These are phyloP conservation scores for Cyberlindnera nakhonratchasimensis DNA, from an alignment of 805 yeast species.

Conservation along the genomic window DNA sequence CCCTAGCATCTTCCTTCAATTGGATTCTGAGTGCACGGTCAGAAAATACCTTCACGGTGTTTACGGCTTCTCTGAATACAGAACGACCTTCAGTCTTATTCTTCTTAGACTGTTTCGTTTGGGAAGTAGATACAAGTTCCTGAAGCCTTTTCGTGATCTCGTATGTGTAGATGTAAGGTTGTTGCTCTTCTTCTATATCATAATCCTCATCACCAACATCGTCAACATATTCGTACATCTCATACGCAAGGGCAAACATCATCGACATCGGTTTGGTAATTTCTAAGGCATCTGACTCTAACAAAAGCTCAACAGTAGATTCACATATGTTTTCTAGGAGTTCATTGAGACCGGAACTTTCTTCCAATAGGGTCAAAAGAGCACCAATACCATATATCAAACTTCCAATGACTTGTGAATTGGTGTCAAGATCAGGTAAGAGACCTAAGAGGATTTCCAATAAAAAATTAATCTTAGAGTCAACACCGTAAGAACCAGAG, in stretches of 20 bases:
- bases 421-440: constrained; percentile 8
- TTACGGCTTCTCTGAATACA: constrained; percentile 54
- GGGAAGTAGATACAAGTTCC: constrained; percentile 46
- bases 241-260: constrained; percentile 27
- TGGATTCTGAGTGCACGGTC: constrained; percentile 33
- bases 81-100: constrained; percentile 60
- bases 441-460: constrained; percentile 17
- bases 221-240: constrained; percentile 34
- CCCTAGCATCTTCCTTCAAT: constrained; percentile 7
- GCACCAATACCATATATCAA: constrained; percentile 27
- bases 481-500: constrained; percentile 29
- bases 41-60: constrained; percentile 42
- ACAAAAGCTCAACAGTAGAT: constrained; percentile 19
- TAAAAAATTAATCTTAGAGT: constrained; percentile 19
- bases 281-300: constrained; percentile 21
- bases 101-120: constrained; percentile 57
- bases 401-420: constrained; percentile 18
- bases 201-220: constrained; percentile 38
- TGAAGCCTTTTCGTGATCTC: constrained; percentile 40
- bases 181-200: constrained; percentile 41
- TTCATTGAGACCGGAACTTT: constrained; percentile 18
- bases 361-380: constrained; percentile 20
- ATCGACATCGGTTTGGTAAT: constrained; percentile 26
- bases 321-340: constrained; percentile 22
- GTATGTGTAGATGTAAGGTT: constrained; percentile 54